Evolutionary conservation across 257 asterid species (phyloP).

Genomic region (Coffea eugenioides): DNA sequence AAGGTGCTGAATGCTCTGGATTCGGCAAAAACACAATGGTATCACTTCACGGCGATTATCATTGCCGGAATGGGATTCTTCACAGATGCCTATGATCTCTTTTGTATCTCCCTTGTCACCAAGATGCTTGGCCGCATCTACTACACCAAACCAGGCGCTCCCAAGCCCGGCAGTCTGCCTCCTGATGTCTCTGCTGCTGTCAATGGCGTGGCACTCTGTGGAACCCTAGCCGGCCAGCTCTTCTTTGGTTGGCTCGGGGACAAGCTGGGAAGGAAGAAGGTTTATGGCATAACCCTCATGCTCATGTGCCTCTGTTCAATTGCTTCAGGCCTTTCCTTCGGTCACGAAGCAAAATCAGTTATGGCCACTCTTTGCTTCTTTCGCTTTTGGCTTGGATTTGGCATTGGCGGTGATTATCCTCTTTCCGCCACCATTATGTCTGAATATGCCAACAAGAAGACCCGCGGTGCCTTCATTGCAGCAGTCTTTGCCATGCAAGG

Average conservation of each 20-base stretch:
- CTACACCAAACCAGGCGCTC: slow-evolving; percentile 44
- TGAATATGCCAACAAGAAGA: slow-evolving; percentile 61
- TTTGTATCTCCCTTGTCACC: slow-evolving; percentile 63
- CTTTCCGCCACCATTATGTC: slow-evolving; percentile 79
- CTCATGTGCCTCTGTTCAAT: slow-evolving; percentile 47
- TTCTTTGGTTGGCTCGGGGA: slow-evolving; percentile 72
- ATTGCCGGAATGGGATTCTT: slow-evolving; percentile 73
- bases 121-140: slow-evolving; percentile 65
- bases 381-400: slow-evolving; percentile 67
- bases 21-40: slow-evolving; percentile 63
- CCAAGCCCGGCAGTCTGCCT: slow-evolving; percentile 56
- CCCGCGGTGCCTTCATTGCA: slow-evolving; percentile 60
- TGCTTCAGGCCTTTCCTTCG: slow-evolving; percentile 59
- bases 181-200: slow-evolving; percentile 57
- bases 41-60: slow-evolving; percentile 59
- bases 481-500: slow-evolving; percentile 76
- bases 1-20: slow-evolving; percentile 53
- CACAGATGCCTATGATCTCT: slow-evolving; percentile 67
- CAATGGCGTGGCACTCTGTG: slow-evolving; percentile 61
- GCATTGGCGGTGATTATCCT: slow-evolving; percentile 65
- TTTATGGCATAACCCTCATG: slow-evolving; percentile 54
- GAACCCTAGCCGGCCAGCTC: slow-evolving; percentile 58
- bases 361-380: slow-evolving; percentile 62
- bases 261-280: slow-evolving; percentile 52
- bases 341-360: slow-evolving; percentile 34